A percentile compares a stretch with the other conserved stretches of the same genome.
Evolutionary conservation across 306 rosid genomes (phyloP).

Genomic region (Corylus americana): DNA sequence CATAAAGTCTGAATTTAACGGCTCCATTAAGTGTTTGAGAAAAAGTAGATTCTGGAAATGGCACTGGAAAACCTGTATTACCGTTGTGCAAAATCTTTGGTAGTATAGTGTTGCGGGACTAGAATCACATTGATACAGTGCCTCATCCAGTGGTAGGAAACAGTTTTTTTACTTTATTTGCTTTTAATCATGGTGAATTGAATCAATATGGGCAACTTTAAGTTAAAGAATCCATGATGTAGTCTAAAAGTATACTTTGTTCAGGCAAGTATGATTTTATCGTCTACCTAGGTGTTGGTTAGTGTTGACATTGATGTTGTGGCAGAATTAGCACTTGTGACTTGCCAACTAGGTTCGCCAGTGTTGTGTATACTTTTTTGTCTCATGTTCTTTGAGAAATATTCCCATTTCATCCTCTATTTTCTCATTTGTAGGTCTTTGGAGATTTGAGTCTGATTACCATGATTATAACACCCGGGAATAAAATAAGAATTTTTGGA

Average conservation of each 20-base stretch:
- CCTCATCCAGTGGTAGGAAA: neutral
- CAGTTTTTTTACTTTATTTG: neutral
- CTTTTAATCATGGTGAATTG: neutral
- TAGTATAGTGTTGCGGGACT: neutral
- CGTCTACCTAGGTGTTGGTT: neutral
- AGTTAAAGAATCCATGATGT: neutral
- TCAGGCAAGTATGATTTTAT: neutral
- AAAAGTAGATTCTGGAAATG: neutral
- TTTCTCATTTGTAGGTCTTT: neutral
- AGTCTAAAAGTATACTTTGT: neutral
- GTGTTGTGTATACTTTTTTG: neutral
- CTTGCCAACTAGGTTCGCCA: neutral
- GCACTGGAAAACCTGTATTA: neutral
- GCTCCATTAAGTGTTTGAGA: neutral
- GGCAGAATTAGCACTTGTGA: neutral
- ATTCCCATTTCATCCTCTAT: neutral
- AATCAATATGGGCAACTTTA: neutral
- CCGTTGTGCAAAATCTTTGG: neutral
- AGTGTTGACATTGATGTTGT: neutral
- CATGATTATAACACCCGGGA: conserved; percentile 12
- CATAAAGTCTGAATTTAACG: neutral
- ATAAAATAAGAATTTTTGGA: too few relatives aligned
- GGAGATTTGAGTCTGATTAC: conserved; percentile 6
- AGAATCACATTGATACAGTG: neutral
- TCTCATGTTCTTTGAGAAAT: neutral